Evolutionary conservation across 2,329 filamentous ascomycete species (phyloP).

Genomic region (Teratosphaeria nubilosa): DNA sequence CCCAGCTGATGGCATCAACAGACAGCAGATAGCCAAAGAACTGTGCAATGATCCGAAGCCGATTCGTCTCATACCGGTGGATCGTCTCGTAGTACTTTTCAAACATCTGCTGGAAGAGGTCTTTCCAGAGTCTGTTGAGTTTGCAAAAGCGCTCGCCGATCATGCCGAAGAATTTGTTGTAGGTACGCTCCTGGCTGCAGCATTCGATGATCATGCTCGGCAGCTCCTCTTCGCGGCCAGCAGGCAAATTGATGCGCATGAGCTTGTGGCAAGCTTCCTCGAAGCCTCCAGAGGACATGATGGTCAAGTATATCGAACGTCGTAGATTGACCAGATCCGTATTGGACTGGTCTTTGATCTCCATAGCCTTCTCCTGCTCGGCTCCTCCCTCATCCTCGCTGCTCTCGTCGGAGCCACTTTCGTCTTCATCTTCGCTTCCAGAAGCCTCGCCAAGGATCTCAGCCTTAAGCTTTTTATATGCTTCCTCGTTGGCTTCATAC

Average conservation of each 20-base stretch:
- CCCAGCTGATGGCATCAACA: conserved; percentile 85
- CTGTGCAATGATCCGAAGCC: conserved; percentile 84
- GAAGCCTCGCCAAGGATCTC: conserved; percentile 77
- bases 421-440: conserved; percentile 73
- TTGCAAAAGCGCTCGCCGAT: conserved; percentile 94
- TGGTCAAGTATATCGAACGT: conserved; percentile 90
- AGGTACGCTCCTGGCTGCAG: conserved; percentile 91
- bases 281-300: conserved; percentile 91
- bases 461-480: conserved; percentile 81
- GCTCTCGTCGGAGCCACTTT: conserved; percentile 52
- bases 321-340: conserved; percentile 89
- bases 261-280: conserved; percentile 97
- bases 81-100: conserved; percentile 94
- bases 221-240: conserved; percentile 78
- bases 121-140: conserved; percentile 87
- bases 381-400: conserved; percentile 47
- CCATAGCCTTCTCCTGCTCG: conserved; percentile 65
- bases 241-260: conserved; percentile 74
- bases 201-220: conserved; percentile 97
- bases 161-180: conserved; percentile 92
- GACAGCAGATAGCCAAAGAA: conserved; percentile 89
- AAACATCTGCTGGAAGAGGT: conserved; percentile 85
- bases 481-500: conserved; percentile 82
- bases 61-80: conserved; percentile 92
- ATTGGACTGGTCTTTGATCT: conserved; percentile 97